Percentiles rank a stretch among this genome's conserved stretches.
Conservation (phyloP, 202 grass and related monocot species). For the Schoenoplectus triqueter region DNA sequence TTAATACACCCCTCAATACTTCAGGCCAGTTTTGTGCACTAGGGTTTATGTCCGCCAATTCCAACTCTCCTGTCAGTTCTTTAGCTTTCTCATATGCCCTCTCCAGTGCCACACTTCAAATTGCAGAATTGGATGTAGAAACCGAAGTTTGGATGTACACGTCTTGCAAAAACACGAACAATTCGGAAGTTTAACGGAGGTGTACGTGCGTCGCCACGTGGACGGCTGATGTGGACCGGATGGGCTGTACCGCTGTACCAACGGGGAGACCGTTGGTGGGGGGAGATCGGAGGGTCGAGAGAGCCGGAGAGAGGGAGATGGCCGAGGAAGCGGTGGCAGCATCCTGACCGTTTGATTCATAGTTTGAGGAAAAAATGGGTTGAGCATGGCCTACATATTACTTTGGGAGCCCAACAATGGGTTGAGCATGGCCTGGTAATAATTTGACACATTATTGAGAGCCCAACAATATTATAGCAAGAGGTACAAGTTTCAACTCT, state of each 20-base stretch:
- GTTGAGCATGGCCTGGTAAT: background rate
- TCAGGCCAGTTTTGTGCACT: conserved; percentile 39
- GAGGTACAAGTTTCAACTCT: background rate
- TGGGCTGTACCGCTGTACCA: no score
- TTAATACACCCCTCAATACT: conserved; percentile 48
- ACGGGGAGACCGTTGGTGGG: no score
- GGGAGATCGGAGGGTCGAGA: no score
- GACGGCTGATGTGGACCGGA: no score
- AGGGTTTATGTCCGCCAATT: conserved; percentile 42
- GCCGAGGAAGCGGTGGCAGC: no score
- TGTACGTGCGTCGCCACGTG: no score
- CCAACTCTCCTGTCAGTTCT: conserved; percentile 55
- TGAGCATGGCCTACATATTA: background rate
- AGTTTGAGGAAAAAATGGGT: background rate
- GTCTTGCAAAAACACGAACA: no score
- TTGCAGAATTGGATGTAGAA: no score
- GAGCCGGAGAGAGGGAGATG: no score
- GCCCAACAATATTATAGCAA: background rate
- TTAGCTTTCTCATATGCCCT: conserved; percentile 28
- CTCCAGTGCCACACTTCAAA: no score
- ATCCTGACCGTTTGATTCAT: background rate
- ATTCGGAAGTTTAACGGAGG: no score
- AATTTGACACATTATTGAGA: background rate
- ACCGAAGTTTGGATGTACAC: no score
- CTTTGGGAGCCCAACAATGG: background rate